Evolutionary conservation across 2,329 filamentous ascomycete genomes (phyloP).

Genomic region (Penicillium sp.): DNA sequence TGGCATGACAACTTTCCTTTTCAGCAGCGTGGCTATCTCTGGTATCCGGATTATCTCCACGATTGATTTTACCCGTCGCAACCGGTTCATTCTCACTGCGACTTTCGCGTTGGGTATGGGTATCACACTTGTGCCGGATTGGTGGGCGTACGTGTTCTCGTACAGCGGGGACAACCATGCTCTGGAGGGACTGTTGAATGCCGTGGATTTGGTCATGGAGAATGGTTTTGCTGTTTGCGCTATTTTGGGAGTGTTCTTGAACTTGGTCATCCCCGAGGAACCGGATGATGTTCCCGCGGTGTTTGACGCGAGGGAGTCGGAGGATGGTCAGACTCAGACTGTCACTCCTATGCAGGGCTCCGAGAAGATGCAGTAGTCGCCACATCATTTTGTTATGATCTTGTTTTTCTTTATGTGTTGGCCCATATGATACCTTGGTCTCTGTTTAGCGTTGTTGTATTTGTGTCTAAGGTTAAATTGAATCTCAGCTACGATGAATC

Average conservation of each 20-base stretch:
- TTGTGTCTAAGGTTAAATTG: neutral
- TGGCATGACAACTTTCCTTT: conserved; percentile 65
- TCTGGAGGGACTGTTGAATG: conserved; percentile 61
- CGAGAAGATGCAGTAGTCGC: neutral
- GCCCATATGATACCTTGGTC: neutral
- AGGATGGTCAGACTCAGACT: conserved; percentile 18
- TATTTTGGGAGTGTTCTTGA: conserved; percentile 72
- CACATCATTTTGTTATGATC: neutral
- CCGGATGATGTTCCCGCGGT: conserved; percentile 63
- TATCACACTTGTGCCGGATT: conserved; percentile 53
- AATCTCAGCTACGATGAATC: neutral
- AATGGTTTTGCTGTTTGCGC: conserved; percentile 67
- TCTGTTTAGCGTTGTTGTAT: neutral
- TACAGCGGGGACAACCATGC: conserved; percentile 63
- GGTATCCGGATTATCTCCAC: conserved; percentile 68
- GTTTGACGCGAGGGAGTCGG: conserved; percentile 29
- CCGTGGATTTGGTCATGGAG: conserved; percentile 69
- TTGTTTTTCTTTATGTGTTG: neutral
- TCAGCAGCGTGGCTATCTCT: conserved; percentile 66
- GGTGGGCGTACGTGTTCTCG: conserved; percentile 54
- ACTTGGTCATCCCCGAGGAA: conserved; percentile 73
- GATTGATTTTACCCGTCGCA: conserved; percentile 65
- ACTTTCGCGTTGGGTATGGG: conserved; percentile 63
- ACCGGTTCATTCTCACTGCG: conserved; percentile 68
- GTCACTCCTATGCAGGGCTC: neutral